A percentile compares a stretch with the other conserved stretches of the same genome.
Conservation (phyloP, 495 filamentous ascomycete species). For the Xylaria cubensis region DNA sequence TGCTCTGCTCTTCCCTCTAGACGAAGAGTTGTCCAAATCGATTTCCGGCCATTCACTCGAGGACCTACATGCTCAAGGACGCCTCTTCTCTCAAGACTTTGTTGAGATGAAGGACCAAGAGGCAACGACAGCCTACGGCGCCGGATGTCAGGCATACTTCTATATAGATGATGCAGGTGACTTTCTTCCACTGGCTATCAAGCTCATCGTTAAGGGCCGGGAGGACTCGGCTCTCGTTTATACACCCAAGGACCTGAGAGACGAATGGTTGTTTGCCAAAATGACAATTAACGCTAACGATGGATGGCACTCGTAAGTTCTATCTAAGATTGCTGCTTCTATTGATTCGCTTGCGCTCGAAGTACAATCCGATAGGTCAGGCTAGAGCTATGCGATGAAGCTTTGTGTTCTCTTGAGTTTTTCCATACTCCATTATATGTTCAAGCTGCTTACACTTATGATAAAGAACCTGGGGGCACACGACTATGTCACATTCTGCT, state of each 20-base stretch:
- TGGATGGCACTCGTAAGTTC: slow-evolving; percentile 36
- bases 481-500: slow-evolving; percentile 42
- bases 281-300: slow-evolving; percentile 51
- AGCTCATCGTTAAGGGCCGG: slow-evolving; percentile 39
- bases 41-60: slow-evolving; percentile 35
- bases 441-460: background rate
- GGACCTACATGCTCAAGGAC: slow-evolving; percentile 33
- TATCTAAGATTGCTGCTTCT: background rate
- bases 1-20: slow-evolving; percentile 40
- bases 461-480: slow-evolving; percentile 37
- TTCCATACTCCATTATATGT: background rate
- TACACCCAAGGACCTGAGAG: slow-evolving; percentile 41
- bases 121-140: slow-evolving; percentile 34
- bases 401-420: background rate
- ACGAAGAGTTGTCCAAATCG: slow-evolving; percentile 29
- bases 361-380: background rate
- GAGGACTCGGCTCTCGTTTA: slow-evolving; percentile 41
- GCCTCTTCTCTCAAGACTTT: slow-evolving; percentile 46
- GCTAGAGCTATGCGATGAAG: background rate
- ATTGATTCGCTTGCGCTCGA: background rate
- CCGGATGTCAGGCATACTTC: slow-evolving; percentile 49
- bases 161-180: slow-evolving; percentile 40
- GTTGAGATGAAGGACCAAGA: slow-evolving; percentile 35
- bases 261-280: slow-evolving; percentile 50
- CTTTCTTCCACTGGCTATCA: slow-evolving; percentile 48